Evolutionary conservation across 768 basidiomycete genomes (phyloP), one percentile per base, ranked within the genome.

Genomic region (Fomitopsis pulvina): DNA sequence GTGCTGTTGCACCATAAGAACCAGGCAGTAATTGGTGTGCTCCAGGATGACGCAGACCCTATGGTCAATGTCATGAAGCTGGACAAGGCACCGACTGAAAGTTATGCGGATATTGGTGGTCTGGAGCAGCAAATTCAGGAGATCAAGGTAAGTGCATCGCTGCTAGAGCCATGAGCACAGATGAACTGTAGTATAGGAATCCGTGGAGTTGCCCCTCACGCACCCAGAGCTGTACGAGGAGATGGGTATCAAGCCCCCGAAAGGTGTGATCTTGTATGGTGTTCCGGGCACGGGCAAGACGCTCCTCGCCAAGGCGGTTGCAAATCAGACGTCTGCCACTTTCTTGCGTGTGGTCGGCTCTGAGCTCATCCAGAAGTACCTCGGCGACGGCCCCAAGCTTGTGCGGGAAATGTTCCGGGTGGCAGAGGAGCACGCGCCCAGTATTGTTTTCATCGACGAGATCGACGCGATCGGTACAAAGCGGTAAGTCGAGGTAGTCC

Each of bases 181-280:
- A 28, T 43, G 44, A 50, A 54, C 41, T 4, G 27, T 41, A n/a
- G 21, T 42, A 21, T 53, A 93, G 89, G 96, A 99, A 85, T 91
- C 96, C 12, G 95, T 98, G 41, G 96, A 98, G 68, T 78, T 98
- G 27, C 96, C 96, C 0, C 74, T 99, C 21, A 98, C 95, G 8
- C 96, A 98, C 64, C 96, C 96, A 2, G 96, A 99, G 64, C 71
- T 98, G 32, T 99, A 98, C 69, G 95, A 98, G 69, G 95, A 98
- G 74, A 98, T 99, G 96, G 96, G 96, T 49, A 98, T 99, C 69
- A 88, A 88, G 60, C 96, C 95, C n/a, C 96, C 96, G 20, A 98
- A 98, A 67, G 96, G 96, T 71, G 95, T 99, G 63, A 98, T 99
- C 57, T 79, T 99, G 1, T 99, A 98, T 62, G 96, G 96, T 56